phyloP scores from a whole-genome alignment of 2,329 filamentous ascomycete species.

The Dactylella cylindrospora region DNA sequence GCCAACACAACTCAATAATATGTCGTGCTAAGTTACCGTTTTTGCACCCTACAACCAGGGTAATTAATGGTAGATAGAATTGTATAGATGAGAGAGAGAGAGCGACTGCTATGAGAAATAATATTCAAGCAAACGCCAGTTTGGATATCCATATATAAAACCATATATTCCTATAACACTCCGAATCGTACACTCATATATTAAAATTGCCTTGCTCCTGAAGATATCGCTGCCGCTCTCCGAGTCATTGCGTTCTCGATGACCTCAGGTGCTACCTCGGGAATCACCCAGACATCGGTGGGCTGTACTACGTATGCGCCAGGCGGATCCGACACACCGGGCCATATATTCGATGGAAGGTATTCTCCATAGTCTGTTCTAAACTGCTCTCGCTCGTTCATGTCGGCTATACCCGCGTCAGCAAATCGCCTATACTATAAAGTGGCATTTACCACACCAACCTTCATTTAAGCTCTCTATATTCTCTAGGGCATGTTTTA shows the following conservation, averaged over 20 bases:
- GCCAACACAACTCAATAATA: too few relatives aligned
- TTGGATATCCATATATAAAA: constrained; percentile 10
- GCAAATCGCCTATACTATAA: not conserved
- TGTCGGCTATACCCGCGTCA: constrained; percentile 58
- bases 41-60: too few relatives aligned
- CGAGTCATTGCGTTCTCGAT: constrained; percentile 44
- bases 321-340: constrained; percentile 61
- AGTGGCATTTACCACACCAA: constrained; percentile 19
- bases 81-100: too few relatives aligned
- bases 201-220: constrained; percentile 26
- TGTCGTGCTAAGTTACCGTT: too few relatives aligned
- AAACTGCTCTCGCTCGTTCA: constrained; percentile 73
- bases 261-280: constrained; percentile 26
- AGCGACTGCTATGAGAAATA: too few relatives aligned
- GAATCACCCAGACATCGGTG: constrained; percentile 36
- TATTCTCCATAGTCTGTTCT: constrained; percentile 80
- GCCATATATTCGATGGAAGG: constrained; percentile 85
- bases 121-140: constrained; percentile 2
- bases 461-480: constrained; percentile 71
- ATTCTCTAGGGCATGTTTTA: constrained; percentile 74
- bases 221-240: constrained; percentile 30
- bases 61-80: too few relatives aligned
- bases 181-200: not conserved
- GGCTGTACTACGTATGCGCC: constrained; percentile 50
- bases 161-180: too few relatives aligned